These are phyloP conservation scores for Capronia americana DNA, from an alignment of 2,329 filamentous ascomycete species.

Conservation along the genomic window DNA sequence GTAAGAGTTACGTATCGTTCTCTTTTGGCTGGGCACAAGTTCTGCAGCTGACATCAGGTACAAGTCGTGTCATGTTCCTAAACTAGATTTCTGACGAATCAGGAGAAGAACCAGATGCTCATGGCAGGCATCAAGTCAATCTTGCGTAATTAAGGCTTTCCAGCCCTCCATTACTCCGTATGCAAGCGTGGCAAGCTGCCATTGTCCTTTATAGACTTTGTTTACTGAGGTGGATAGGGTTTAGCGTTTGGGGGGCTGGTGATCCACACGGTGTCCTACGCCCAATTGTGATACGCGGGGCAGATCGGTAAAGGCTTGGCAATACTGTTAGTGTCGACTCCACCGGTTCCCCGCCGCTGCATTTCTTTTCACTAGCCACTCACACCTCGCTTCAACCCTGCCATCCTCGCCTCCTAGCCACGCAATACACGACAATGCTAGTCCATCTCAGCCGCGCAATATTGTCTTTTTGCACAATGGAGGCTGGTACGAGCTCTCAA, in stretches of 20 bases:
- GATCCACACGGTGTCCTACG: not conserved
- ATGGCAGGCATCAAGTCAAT: not conserved
- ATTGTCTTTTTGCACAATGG: constrained; percentile 2
- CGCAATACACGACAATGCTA: constrained; percentile 3
- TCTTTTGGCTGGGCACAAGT: not conserved
- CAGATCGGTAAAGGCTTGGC: not conserved
- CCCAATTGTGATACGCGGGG: constrained; percentile 1
- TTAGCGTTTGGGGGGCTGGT: constrained; percentile 9
- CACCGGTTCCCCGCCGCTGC: not conserved
- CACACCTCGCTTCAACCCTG: not conserved
- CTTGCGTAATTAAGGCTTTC: not conserved
- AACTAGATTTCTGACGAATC: not conserved
- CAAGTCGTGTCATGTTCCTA: not conserved
- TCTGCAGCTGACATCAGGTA: not conserved
- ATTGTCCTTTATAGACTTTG: constrained; percentile 1
- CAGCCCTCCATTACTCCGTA: not conserved
- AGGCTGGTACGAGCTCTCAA: constrained; percentile 7
- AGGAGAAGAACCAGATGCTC: not conserved
- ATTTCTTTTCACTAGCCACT: constrained; percentile 1
- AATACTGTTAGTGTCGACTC: not conserved
- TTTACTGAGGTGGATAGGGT: constrained; percentile 1
- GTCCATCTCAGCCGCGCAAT: not conserved
- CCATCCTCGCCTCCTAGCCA: constrained; percentile 12
- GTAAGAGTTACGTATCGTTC: not conserved
- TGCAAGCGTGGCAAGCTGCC: no score